Conservation (phyloP, 2,329 filamentous ascomycete species). For the Colletotrichum tofieldiae region DNA sequence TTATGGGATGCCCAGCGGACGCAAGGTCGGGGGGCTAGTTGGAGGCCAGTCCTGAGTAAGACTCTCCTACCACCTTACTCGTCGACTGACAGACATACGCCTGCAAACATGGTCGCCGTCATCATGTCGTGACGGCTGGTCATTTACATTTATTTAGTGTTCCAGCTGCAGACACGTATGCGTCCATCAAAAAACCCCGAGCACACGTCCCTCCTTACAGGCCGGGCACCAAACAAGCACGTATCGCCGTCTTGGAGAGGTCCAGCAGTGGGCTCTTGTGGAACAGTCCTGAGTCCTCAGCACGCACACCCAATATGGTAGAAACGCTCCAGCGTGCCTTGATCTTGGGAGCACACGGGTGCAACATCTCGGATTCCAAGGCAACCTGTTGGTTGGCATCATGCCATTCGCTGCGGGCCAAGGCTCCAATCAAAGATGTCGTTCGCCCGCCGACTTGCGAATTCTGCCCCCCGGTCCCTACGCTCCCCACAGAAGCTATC, state of each 20-base stretch:
- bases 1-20: conserved; percentile 4
- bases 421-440: background rate
- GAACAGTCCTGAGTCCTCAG: conserved; percentile 1
- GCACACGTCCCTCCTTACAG: background rate
- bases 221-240: conserved; percentile 12
- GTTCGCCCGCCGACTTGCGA: conserved; percentile 20
- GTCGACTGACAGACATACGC: conserved; percentile 17
- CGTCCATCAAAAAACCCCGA: conserved; percentile 8
- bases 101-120: conserved; percentile 14
- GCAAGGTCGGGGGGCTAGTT: conserved; percentile 20
- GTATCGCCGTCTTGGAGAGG: conserved; percentile 1
- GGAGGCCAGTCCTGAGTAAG: conserved; percentile 20
- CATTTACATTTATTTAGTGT: conserved; percentile 1
- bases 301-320: conserved; percentile 17
- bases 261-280: background rate
- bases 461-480: conserved; percentile 19
- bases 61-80: conserved; percentile 23
- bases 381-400: conserved; percentile 1
- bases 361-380: conserved; percentile 25
- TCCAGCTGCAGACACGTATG: conserved; percentile 5
- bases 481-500: conserved; percentile 31
- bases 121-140: conserved; percentile 23
- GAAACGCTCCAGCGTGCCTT: conserved; percentile 27
- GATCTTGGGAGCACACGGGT: background rate
- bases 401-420: conserved; percentile 18